Evolutionary conservation across 2,329 filamentous ascomycete species (phyloP).

Genomic region (Aspergillus jensenii): DNA sequence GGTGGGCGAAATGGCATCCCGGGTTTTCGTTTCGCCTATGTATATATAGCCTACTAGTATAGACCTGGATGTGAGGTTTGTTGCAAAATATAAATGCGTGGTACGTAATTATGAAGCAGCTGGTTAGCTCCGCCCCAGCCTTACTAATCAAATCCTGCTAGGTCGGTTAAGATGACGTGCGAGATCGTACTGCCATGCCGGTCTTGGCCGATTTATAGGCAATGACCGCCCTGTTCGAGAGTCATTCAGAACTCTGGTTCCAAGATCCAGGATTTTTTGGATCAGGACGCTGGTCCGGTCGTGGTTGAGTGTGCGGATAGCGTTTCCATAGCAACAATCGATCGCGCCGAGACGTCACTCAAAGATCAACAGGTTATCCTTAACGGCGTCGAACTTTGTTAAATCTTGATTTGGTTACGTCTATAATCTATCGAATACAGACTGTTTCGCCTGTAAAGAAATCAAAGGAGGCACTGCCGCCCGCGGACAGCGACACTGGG

Average conservation of each 20-base stretch:
- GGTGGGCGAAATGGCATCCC: constrained; percentile 15
- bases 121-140: neutral
- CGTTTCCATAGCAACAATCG: constrained; percentile 28
- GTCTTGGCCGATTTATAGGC: neutral
- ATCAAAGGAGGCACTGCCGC: constrained; percentile 11
- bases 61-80: neutral
- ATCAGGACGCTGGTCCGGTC: neutral
- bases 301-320: neutral
- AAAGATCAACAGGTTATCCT: too few species aligned
- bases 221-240: neutral
- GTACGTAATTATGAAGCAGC: neutral
- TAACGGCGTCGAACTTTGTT: too few species aligned
- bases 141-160: too few species aligned
- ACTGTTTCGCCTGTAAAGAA: neutral
- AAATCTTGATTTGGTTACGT: neutral
- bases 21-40: neutral
- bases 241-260: neutral
- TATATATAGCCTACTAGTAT: neutral
- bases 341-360: neutral
- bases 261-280: neutral
- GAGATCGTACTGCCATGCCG: neutral
- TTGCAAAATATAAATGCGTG: neutral
- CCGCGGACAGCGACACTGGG: constrained; percentile 12
- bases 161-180: neutral
- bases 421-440: neutral